Evolutionary conservation across 2,329 filamentous ascomycete genomes (phyloP).

Genomic region (Aspergillus pseudoterreus): DNA sequence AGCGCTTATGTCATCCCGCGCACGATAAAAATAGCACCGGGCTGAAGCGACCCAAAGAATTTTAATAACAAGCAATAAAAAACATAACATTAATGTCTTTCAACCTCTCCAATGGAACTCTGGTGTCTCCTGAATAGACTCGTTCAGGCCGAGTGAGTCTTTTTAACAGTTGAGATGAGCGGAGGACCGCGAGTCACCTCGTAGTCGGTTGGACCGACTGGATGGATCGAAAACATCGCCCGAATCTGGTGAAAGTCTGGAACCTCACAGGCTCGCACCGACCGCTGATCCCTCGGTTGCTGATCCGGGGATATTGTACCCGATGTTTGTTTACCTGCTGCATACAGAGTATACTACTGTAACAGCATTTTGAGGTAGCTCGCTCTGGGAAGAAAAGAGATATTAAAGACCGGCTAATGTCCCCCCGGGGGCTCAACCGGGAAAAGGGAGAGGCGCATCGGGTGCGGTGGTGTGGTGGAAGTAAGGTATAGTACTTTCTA

Average conservation of each 20-base stretch:
- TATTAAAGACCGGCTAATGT: neutral
- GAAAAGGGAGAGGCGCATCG: no score
- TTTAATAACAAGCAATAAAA: no score
- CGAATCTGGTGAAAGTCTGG: slow-evolving; percentile 7
- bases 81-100: neutral
- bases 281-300: slow-evolving; percentile 10
- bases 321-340: neutral
- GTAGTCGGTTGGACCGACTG: neutral
- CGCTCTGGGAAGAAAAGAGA: neutral
- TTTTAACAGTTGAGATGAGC: no score
- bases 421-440: no score
- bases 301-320: slow-evolving; percentile 9
- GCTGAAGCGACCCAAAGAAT: neutral
- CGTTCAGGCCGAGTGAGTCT: no score
- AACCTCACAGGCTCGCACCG: slow-evolving; percentile 1
- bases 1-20: neutral
- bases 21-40: neutral
- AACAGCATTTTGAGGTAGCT: neutral
- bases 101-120: neutral
- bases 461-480: no score
- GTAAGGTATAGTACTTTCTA: no score
- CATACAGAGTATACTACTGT: no score
- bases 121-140: no score
- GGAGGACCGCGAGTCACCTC: neutral
- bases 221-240: neutral